phyloP scores from a whole-genome alignment of 257 asterid species.

The Rhazya stricta region DNA sequence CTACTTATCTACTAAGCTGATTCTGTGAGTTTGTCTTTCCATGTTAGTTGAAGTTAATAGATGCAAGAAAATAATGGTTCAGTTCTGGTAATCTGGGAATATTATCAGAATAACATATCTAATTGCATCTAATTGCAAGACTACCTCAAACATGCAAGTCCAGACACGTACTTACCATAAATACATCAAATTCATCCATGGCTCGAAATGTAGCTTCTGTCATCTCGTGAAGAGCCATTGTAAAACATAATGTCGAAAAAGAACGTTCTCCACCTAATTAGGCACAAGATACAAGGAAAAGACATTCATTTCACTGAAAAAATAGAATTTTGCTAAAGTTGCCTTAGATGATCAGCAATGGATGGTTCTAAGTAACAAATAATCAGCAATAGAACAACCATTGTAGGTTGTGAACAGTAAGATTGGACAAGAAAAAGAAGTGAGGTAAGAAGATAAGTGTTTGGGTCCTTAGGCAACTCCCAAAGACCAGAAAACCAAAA shows the following conservation, averaged over 20 bases:
- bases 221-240: conserved; percentile 98
- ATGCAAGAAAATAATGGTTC: neutral
- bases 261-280: conserved; percentile 93
- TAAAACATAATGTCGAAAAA: conserved; percentile 89
- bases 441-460: neutral
- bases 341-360: neutral
- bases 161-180: conserved; percentile 55
- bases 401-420: neutral
- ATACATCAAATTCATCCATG: conserved; percentile 98
- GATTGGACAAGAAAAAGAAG: neutral
- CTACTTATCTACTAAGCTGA: neutral
- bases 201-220: conserved; percentile 98
- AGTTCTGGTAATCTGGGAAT: neutral
- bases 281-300: conserved; percentile 18
- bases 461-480: neutral
- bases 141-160: neutral
- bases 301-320: neutral
- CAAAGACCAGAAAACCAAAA: neutral
- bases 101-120: neutral
- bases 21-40: neutral
- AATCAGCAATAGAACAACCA: neutral
- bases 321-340: neutral
- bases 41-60: neutral
- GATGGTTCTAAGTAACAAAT: neutral
- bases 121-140: too few species aligned